Conservation (phyloP, 176 grass and related monocot species). For the Musa acuminata region DNA sequence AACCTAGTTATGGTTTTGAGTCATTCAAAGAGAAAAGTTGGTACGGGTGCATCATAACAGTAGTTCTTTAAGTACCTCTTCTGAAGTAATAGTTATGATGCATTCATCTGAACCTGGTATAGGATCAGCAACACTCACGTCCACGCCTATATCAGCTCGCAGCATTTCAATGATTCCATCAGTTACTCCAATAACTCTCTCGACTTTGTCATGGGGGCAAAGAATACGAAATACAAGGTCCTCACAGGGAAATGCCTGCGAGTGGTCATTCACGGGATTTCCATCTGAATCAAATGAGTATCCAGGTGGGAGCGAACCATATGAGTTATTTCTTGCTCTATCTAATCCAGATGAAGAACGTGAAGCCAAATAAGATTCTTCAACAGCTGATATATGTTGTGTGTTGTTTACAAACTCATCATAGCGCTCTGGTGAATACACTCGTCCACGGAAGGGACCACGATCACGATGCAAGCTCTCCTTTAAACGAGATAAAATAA, state of each 20-base stretch:
- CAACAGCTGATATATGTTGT: constrained; percentile 40
- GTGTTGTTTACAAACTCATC: constrained; percentile 46
- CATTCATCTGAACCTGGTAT: constrained; percentile 67
- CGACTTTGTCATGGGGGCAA: constrained; percentile 79
- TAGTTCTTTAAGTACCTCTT: constrained; percentile 52
- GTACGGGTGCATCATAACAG: not conserved
- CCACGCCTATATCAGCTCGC: constrained; percentile 70
- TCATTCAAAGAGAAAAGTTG: not conserved
- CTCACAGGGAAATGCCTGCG: constrained; percentile 38
- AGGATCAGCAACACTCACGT: constrained; percentile 70
- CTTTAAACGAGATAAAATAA: constrained; percentile 77
- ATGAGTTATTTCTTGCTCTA: constrained; percentile 42
- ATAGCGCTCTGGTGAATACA: constrained; percentile 59
- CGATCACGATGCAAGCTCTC: constrained; percentile 94
- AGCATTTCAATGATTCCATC: constrained; percentile 81
- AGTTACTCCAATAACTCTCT: constrained; percentile 38
- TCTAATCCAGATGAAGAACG: constrained; percentile 27
- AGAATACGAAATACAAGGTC: constrained; percentile 89
- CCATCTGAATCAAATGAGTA: constrained; percentile 78
- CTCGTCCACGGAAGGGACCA: constrained; percentile 52
- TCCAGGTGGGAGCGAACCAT: constrained; percentile 49
- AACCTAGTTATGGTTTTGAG: not conserved
- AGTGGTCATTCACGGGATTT: constrained; percentile 40
- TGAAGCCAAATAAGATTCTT: constrained; percentile 40
- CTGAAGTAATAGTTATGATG: constrained; percentile 61